A percentile compares a stretch with the other conserved stretches of the same genome.
Conservation (phyloP, 805 yeast genomes). For the Ogataea nakhonphanomensis region DNA sequence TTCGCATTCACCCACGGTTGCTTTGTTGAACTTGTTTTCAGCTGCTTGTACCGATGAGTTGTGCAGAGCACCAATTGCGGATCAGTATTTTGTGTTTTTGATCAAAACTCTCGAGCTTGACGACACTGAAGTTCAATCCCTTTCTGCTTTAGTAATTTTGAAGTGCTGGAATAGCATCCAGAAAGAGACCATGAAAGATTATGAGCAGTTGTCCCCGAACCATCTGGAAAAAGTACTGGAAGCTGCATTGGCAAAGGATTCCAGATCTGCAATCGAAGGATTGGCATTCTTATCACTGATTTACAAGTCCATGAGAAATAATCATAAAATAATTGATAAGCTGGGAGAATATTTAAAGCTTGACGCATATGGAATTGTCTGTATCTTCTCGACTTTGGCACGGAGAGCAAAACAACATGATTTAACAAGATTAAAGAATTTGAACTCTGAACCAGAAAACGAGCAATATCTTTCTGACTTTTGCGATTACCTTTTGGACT, state of each 20-base stretch:
- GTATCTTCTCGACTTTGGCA: conserved; percentile 35
- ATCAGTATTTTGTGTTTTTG: conserved; percentile 41
- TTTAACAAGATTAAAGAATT: conserved; percentile 2
- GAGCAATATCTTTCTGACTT: not conserved
- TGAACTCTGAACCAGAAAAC: conserved; percentile 2
- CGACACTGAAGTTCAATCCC: conserved; percentile 18
- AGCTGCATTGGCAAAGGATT: conserved; percentile 27
- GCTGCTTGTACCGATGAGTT: conserved; percentile 49
- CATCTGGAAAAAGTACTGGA: conserved; percentile 29
- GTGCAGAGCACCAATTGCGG: conserved; percentile 45
- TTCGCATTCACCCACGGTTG: conserved; percentile 5
- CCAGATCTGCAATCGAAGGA: conserved; percentile 28
- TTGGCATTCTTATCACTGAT: conserved; percentile 37
- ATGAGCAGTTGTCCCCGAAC: conserved; percentile 32
- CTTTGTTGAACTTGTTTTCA: conserved; percentile 36
- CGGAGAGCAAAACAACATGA: conserved; percentile 1
- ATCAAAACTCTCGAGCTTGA: conserved; percentile 32
- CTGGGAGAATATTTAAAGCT: conserved; percentile 17
- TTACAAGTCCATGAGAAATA: conserved; percentile 35
- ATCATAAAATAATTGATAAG: conserved; percentile 29
- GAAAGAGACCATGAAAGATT: conserved; percentile 28
- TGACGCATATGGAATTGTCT: conserved; percentile 38
- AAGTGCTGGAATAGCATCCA: conserved; percentile 56
- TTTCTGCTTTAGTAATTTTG: conserved; percentile 45
- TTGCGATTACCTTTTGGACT: not conserved